These are phyloP conservation scores for Venturia nashicola DNA, from an alignment of 2,329 filamentous ascomycete species.

Conservation along the genomic window DNA sequence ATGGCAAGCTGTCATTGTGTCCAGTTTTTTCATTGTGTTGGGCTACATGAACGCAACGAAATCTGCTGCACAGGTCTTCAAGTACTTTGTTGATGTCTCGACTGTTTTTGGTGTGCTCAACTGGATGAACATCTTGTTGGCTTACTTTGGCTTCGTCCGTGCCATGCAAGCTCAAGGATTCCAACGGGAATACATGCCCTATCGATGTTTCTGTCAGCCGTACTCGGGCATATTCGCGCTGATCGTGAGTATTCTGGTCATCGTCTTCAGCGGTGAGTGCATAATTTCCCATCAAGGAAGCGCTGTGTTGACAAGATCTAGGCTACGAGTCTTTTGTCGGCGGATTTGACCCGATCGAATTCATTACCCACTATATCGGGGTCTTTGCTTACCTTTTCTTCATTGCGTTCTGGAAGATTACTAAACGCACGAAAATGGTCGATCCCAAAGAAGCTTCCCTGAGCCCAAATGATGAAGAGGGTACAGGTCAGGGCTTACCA, in stretches of 20 bases:
- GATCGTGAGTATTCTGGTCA: slow-evolving; percentile 17
- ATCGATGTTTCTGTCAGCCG: slow-evolving; percentile 26
- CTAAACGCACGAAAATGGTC: slow-evolving; percentile 7
- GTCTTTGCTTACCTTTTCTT: slow-evolving; percentile 18
- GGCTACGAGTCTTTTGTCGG: slow-evolving; percentile 11
- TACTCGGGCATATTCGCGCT: slow-evolving; percentile 27
- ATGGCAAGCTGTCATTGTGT: slow-evolving; percentile 25
- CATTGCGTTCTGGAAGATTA: slow-evolving; percentile 9
- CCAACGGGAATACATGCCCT: slow-evolving; percentile 23
- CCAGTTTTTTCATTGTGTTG: slow-evolving; percentile 25
- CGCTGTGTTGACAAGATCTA: not conserved
- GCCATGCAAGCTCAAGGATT: slow-evolving; percentile 28
- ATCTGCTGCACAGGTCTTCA: slow-evolving; percentile 26
- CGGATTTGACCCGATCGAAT: slow-evolving; percentile 3
- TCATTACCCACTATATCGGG: slow-evolving; percentile 18
- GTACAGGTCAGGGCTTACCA: not conserved
- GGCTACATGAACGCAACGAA: slow-evolving; percentile 31
- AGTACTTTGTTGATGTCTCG: slow-evolving; percentile 31
- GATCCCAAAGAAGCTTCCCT: slow-evolving; percentile 8
- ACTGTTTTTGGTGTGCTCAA: slow-evolving; percentile 33
- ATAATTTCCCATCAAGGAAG: not conserved
- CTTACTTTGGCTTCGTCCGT: slow-evolving; percentile 27
- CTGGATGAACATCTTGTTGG: slow-evolving; percentile 30
- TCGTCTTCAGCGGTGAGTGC: slow-evolving; percentile 9
- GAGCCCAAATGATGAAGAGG: not conserved